Evolutionary conservation across 768 basidiomycete species (phyloP).

Genomic region (Collybia mongolica): DNA sequence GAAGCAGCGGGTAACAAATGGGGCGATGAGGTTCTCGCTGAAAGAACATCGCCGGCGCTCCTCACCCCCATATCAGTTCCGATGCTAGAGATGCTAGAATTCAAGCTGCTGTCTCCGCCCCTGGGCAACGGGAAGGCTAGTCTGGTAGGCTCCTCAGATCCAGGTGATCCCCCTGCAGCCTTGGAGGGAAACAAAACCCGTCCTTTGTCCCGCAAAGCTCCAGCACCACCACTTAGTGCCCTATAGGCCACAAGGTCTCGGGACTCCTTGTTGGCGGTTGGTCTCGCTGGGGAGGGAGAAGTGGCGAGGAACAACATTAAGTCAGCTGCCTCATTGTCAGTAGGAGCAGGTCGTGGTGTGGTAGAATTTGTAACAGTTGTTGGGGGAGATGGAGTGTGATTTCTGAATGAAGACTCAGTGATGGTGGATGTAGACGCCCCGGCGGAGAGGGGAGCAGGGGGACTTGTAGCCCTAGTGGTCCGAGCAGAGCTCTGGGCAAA

Average conservation of each 20-base stretch:
- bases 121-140: slow-evolving; percentile 15
- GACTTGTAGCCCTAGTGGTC: slow-evolving; percentile 39
- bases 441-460: slow-evolving; percentile 37
- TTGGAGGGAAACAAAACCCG: slow-evolving; percentile 66
- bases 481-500: slow-evolving; percentile 69
- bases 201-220: slow-evolving; percentile 55
- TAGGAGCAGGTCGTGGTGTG: slow-evolving; percentile 53
- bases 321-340: slow-evolving; percentile 84
- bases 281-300: slow-evolving; percentile 77
- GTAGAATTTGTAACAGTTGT: slow-evolving; percentile 26
- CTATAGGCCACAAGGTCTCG: slow-evolving; percentile 59
- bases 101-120: slow-evolving; percentile 37
- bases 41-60: slow-evolving; percentile 1
- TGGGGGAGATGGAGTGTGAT: slow-evolving; percentile 38
- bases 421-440: slow-evolving; percentile 31
- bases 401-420: slow-evolving; percentile 29
- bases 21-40: slow-evolving; percentile 5
- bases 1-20: slow-evolving; percentile 32
- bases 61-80: slow-evolving; percentile 24
- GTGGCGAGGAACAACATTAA: slow-evolving; percentile 84
- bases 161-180: slow-evolving; percentile 11
- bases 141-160: slow-evolving; percentile 8
- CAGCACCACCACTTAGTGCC: slow-evolving; percentile 47
- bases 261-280: slow-evolving; percentile 44
- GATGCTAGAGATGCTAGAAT: slow-evolving; percentile 38